A percentile compares a stretch with the other conserved stretches of the same genome.
These are phyloP conservation scores for Macrophomina phaseolina DNA, from an alignment of 2,329 filamentous ascomycete species.

Conservation along the genomic window DNA sequence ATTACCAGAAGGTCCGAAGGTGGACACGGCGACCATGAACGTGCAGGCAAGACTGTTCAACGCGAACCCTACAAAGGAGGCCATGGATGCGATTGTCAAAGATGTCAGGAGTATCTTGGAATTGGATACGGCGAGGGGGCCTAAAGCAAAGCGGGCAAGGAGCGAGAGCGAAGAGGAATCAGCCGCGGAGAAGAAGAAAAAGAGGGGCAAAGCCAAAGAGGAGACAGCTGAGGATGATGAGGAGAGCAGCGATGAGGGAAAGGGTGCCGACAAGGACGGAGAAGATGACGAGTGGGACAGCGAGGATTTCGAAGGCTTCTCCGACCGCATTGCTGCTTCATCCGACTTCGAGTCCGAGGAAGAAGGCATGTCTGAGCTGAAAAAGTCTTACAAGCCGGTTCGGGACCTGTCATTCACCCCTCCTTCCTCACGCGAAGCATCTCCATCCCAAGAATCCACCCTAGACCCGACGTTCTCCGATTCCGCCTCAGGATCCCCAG, in stretches of 20 bases:
- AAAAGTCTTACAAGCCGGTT: slow-evolving; percentile 7
- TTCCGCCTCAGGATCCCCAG: slow-evolving; percentile 29
- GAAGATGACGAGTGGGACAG: slow-evolving; percentile 29
- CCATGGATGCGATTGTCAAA: slow-evolving; percentile 53
- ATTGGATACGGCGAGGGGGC: slow-evolving; percentile 27
- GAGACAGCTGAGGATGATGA: slow-evolving; percentile 29
- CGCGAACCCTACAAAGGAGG: slow-evolving; percentile 63
- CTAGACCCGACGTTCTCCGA: slow-evolving; percentile 16
- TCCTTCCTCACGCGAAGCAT: slow-evolving; percentile 20
- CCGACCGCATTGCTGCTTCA: slow-evolving; percentile 47
- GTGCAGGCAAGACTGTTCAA: slow-evolving; percentile 66
- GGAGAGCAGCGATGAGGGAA: slow-evolving; percentile 26
- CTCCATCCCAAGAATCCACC: neutral
- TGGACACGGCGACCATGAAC: slow-evolving; percentile 59
- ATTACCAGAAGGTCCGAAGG: slow-evolving; percentile 43
- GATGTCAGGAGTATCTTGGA: slow-evolving; percentile 50
- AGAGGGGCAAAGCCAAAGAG: slow-evolving; percentile 2
- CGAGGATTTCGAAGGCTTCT: slow-evolving; percentile 41
- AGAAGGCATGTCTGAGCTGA: neutral
- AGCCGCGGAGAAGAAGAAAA: neutral
- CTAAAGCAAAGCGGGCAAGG: slow-evolving; percentile 7
- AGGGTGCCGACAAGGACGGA: slow-evolving; percentile 29
- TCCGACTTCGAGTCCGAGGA: slow-evolving; percentile 41
- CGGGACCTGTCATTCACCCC: slow-evolving; percentile 25
- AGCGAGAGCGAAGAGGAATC: neutral